Base-by-base conservation (phyloP, 768 basidiomycete genomes). In the Xanthoconium purpureum region DNA sequence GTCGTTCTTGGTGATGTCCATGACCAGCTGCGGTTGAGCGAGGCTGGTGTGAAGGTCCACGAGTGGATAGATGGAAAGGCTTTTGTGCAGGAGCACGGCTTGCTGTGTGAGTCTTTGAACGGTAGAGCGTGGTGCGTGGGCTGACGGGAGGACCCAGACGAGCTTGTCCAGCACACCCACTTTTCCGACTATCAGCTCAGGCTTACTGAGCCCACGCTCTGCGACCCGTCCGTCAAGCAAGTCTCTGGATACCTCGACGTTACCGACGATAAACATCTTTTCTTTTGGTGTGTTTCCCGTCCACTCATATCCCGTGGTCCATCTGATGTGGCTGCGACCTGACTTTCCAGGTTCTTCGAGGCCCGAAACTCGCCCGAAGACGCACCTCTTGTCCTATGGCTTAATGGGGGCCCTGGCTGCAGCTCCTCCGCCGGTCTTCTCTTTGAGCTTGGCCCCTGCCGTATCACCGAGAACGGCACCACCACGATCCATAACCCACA, bases 391-490 rank as follows among this genome's bases (percentile, higher is more conserved):
- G 79, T 95, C 10, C 77, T 97, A 46, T 97, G 95, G 95, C 77
- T 92, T n/a, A 92, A 91, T 60, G 91, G 91, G 35, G 87, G 88
- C 13, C 85, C 84, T 20, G 82, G 85, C 10, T 85, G 84, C 73
- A 85, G 83, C 52, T 88, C 85, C 9, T 84, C 86, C 11, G 89
- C 91, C 1, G 95, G 95, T 11, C 81, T 97, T 24, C 77, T 98
- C 15, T 92, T 96, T 63, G 94, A 98, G 67, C 84, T 96, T 20
- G 96, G 96, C 0, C 94, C 96, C 0, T 98, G 96, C 73, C 74
- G 73, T 32, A 78, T 98, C 58, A 74, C 80, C 17, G 74, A 91
- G 42, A 77, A 84, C 1, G 92, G 93, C 35, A 74, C 75, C 56
- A 87, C 85, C 73, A 85, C 84, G 15, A 85, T 83, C 2, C 65